Conservation (phyloP, 441 rosid species). For the Arabidopsis hybrid region DNA sequence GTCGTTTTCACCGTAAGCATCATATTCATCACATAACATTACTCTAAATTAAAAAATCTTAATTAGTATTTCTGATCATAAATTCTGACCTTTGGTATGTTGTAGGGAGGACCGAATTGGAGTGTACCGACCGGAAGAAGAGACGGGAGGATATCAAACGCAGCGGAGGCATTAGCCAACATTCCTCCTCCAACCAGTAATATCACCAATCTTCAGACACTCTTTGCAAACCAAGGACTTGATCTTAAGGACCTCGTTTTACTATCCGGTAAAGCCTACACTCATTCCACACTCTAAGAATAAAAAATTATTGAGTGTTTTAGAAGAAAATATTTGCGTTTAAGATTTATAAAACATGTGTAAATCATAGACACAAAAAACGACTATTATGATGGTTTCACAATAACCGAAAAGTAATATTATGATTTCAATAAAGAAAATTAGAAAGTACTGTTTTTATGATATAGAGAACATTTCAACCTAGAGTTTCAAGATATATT, state of each 20-base stretch:
- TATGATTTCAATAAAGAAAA: neutral
- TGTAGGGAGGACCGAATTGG: constrained; percentile 62
- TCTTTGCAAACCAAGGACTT: constrained; percentile 70
- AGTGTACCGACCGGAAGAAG: constrained; percentile 58
- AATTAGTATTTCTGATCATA: neutral
- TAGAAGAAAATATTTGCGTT: neutral
- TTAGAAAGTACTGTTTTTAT: too few species aligned
- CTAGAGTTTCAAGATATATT: neutral
- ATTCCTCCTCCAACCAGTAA: constrained; percentile 60
- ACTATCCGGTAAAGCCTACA: constrained; percentile 57
- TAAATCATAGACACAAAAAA: neutral
- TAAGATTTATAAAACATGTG: neutral
- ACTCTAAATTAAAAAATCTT: too few species aligned
- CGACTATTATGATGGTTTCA: neutral
- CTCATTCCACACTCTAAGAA: constrained; percentile 2
- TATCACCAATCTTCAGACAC: constrained; percentile 58
- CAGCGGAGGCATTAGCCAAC: constrained; percentile 53
- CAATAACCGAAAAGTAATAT: neutral
- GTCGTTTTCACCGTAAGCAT: constrained; percentile 49
- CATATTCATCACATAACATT: neutral
- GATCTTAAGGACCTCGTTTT: constrained; percentile 71
- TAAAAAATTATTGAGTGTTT: constrained; percentile 2
- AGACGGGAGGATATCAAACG: constrained; percentile 55
- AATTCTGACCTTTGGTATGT: constrained; percentile 9
- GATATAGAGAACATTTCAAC: neutral